phyloP scores from a whole-genome alignment of 192 early-diverging fungal genomes.

The Bifiguratus adelaidae region DNA sequence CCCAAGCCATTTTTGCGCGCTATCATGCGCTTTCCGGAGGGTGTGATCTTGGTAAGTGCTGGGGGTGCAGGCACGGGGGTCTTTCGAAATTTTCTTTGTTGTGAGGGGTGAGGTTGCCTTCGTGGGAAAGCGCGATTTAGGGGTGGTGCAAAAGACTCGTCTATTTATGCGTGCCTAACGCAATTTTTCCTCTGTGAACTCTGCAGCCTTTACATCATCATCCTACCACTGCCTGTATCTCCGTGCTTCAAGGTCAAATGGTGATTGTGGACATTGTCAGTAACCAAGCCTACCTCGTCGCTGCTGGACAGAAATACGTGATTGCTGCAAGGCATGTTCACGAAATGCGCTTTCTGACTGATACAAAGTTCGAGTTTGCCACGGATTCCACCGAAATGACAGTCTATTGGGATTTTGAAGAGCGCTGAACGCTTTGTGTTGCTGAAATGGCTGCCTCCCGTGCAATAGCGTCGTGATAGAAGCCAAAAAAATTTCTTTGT shows the following conservation, averaged over 20 bases:
- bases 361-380: conserved; percentile 11
- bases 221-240: conserved; percentile 5
- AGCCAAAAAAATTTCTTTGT: no score
- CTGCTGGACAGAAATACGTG: conserved; percentile 4
- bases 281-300: conserved; percentile 7
- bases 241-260: conserved; percentile 7
- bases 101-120: no score
- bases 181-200: neutral
- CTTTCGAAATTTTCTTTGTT: no score
- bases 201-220: conserved; percentile 12
- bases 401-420: conserved; percentile 18
- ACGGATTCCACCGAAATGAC: conserved; percentile 8
- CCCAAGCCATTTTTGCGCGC: conserved; percentile 8
- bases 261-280: conserved; percentile 5
- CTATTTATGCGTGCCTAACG: neutral
- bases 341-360: conserved; percentile 8
- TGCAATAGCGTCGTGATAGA: no score
- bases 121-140: no score
- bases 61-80: no score
- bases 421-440: conserved; percentile 4
- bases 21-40: conserved; percentile 10
- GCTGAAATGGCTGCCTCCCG: neutral
- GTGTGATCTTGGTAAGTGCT: conserved; percentile 8
- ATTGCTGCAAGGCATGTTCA: conserved; percentile 12
- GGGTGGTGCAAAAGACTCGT: no score